A percentile compares a stretch with the other conserved stretches of the same genome.
Evolutionary conservation across 2,329 filamentous ascomycete genomes (phyloP).

Genomic region (Colletotrichum cereale): DNA sequence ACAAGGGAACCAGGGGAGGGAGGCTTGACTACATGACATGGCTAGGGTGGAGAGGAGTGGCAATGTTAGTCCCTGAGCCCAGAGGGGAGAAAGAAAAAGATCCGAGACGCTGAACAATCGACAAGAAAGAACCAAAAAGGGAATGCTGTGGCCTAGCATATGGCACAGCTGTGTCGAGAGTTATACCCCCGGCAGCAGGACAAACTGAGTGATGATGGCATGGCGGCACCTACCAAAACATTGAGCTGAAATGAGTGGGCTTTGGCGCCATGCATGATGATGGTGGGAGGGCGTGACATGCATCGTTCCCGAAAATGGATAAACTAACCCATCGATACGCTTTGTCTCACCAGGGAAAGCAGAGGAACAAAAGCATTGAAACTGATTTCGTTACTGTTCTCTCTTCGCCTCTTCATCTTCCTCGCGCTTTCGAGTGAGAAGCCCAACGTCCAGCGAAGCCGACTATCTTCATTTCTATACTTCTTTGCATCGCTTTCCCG

Average conservation of each 20-base stretch:
- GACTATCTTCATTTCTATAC: slow-evolving; percentile 9
- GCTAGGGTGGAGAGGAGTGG: neutral
- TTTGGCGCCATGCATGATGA: neutral
- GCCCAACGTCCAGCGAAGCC: neutral
- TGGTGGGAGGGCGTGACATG: no score
- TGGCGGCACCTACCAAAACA: neutral
- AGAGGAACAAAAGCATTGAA: slow-evolving; percentile 5
- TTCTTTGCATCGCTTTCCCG: neutral
- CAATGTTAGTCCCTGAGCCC: neutral
- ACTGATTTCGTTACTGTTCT: slow-evolving; percentile 19
- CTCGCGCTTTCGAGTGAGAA: neutral
- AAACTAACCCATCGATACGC: neutral
- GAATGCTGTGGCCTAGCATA: neutral
- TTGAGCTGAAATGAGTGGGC: neutral
- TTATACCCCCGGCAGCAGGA: slow-evolving; percentile 20
- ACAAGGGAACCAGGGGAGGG: neutral
- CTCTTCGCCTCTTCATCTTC: slow-evolving; percentile 22
- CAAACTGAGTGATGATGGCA: slow-evolving; percentile 1
- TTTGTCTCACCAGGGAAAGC: neutral
- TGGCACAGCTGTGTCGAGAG: neutral
- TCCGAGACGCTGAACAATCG: neutral
- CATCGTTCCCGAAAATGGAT: neutral
- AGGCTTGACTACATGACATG: neutral
- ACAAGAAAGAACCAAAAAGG: neutral
- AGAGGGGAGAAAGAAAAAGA: neutral